Conservation (phyloP, 345 rosid genomes). For the Eucalyptus marginata region DNA sequence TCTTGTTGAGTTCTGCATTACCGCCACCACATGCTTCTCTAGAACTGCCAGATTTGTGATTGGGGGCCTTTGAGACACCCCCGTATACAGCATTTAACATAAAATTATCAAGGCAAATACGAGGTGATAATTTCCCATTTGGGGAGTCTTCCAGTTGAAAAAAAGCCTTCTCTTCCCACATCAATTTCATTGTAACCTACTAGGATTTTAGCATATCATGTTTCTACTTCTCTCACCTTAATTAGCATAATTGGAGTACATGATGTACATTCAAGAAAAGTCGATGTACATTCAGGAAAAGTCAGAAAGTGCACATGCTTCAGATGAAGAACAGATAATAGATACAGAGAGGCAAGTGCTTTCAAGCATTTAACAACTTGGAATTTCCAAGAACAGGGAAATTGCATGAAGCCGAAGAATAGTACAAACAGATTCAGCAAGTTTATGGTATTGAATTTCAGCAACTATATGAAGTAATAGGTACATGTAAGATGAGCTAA, state of each 20-base stretch:
- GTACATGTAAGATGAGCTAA: neutral
- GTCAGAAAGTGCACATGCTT: too few species aligned
- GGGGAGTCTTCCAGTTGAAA: too few species aligned
- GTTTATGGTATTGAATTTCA: neutral
- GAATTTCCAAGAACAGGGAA: too few species aligned
- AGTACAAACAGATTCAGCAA: too few species aligned
- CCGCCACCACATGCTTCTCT: neutral
- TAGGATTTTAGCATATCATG: neutral
- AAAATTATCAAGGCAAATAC: too few species aligned
- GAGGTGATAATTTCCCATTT: too few species aligned
- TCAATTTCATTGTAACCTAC: neutral
- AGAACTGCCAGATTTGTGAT: neutral
- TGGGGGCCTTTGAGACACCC: neutral
- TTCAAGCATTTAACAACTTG: too few species aligned
- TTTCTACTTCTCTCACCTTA: neutral
- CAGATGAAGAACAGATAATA: too few species aligned
- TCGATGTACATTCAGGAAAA: too few species aligned
- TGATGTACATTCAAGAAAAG: neutral
- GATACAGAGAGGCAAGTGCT: too few species aligned
- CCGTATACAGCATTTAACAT: neutral
- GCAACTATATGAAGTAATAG: neutral
- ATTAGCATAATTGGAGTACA: neutral
- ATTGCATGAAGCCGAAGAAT: too few species aligned
- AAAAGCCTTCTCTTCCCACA: too few species aligned
- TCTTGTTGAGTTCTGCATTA: constrained; percentile 60